phyloP scores from a whole-genome alignment of 2,329 filamentous ascomycete species.

The Colletotrichum sp. region DNA sequence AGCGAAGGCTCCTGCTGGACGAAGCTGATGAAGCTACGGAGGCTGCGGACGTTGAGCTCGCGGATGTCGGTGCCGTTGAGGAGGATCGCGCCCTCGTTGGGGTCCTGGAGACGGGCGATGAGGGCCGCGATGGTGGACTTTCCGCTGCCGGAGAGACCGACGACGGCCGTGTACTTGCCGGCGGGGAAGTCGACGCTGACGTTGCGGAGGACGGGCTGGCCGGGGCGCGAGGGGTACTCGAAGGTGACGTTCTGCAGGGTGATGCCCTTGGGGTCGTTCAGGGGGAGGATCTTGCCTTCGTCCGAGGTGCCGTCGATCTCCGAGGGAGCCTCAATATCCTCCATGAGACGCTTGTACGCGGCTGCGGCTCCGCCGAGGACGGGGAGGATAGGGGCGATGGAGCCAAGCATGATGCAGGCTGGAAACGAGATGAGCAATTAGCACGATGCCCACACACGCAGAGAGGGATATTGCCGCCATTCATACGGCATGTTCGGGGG shows the following conservation, averaged over 20 bases:
- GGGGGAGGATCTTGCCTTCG: constrained; percentile 43
- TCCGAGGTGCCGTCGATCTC: constrained; percentile 41
- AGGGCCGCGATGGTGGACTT: constrained; percentile 49
- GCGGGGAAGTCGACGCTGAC: constrained; percentile 38
- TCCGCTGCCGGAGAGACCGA: constrained; percentile 55
- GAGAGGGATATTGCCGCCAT: neutral
- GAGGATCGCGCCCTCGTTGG: constrained; percentile 41
- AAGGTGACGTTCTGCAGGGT: constrained; percentile 41
- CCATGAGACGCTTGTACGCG: constrained; percentile 57
- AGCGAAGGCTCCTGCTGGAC: constrained; percentile 39
- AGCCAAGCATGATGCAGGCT: constrained; percentile 61
- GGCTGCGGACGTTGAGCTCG: constrained; percentile 37
- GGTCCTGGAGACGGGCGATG: constrained; percentile 51
- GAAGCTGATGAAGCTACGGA: constrained; percentile 35
- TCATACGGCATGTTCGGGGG: neutral
- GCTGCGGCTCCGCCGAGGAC: constrained; percentile 60
- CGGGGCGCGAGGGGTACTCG: constrained; percentile 39
- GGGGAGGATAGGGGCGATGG: constrained; percentile 63
- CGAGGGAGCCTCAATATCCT: constrained; percentile 56
- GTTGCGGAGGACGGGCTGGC: constrained; percentile 37
- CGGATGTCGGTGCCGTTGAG: constrained; percentile 42
- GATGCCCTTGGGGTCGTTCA: constrained; percentile 51
- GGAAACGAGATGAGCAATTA: constrained; percentile 20
- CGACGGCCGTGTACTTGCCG: constrained; percentile 51
- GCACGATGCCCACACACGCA: constrained; percentile 1